A percentile compares a stretch with the other conserved stretches of the same genome.
These are phyloP conservation scores for Trametes hirsuta DNA, from an alignment of 1,284 basidiomycete genomes.

Conservation along the genomic window DNA sequence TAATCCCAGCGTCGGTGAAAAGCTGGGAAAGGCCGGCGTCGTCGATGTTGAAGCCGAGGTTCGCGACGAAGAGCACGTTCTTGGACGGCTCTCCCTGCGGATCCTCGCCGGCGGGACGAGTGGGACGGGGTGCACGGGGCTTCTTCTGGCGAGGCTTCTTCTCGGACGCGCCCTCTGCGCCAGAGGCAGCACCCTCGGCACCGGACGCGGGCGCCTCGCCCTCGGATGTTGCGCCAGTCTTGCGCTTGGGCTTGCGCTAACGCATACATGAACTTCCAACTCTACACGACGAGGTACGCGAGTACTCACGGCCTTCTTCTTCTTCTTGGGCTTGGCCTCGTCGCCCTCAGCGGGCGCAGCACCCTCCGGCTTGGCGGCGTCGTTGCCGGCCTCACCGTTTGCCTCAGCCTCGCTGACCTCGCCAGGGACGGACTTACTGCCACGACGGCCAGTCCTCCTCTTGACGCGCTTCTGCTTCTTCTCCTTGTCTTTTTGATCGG, in stretches of 20 bases:
- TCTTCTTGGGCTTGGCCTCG: constrained; percentile 77
- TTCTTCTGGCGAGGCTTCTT: constrained; percentile 65
- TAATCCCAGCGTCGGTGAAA: constrained; percentile 84
- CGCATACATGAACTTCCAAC: constrained; percentile 20
- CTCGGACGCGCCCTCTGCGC: constrained; percentile 39
- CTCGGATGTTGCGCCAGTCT: constrained; percentile 40
- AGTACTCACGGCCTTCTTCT: constrained; percentile 56
- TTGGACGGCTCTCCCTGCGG: constrained; percentile 81
- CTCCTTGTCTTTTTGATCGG: constrained; percentile 84
- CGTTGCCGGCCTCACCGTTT: constrained; percentile 62
- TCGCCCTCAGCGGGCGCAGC: constrained; percentile 52
- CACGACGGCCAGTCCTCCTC: constrained; percentile 79
- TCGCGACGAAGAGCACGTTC: constrained; percentile 91
- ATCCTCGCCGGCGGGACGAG: constrained; percentile 73
- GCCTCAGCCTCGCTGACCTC: constrained; percentile 87
- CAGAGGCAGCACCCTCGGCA: constrained; percentile 26
- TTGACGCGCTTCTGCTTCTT: constrained; percentile 76
- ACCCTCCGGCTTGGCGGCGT: constrained; percentile 52
- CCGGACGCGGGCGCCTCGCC: constrained; percentile 45
- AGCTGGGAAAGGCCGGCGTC: constrained; percentile 76
- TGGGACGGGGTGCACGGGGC: constrained; percentile 56
- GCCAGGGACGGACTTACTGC: constrained; percentile 80
- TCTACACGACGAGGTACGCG: constrained; percentile 11
- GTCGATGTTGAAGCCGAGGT: constrained; percentile 90
- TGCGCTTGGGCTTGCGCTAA: constrained; percentile 55